Conservation (phyloP, 2,329 filamentous ascomycete species). For the Nigrograna mackinnonii region DNA sequence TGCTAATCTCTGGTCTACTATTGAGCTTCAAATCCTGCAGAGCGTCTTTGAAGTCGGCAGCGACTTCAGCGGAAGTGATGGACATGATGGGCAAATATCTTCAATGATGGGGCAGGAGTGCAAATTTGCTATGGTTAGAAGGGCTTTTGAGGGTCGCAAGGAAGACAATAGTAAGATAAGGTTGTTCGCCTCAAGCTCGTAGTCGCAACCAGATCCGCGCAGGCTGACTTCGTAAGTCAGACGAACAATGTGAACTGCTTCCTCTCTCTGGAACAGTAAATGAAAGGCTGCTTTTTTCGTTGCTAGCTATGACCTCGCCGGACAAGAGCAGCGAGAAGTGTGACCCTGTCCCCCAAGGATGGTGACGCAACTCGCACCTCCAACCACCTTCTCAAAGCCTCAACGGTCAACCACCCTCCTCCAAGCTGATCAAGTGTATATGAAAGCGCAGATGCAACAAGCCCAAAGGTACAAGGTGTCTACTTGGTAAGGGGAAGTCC, state of each 20-base stretch:
- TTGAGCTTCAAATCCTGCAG: slow-evolving; percentile 90
- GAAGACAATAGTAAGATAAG: slow-evolving; percentile 17
- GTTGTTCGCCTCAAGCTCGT: slow-evolving; percentile 26
- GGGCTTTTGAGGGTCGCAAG: slow-evolving; percentile 19
- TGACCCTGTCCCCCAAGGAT: too few relatives aligned
- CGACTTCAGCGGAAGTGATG: slow-evolving; percentile 78
- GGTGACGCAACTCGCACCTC: too few relatives aligned
- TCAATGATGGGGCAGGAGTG: slow-evolving; percentile 17
- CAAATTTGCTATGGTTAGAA: slow-evolving; percentile 26
- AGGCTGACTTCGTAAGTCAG: slow-evolving; percentile 30
- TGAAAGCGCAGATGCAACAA: too few relatives aligned
- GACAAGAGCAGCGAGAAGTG: slow-evolving; percentile 33
- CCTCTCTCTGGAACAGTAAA: slow-evolving; percentile 44
- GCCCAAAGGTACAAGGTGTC: too few relatives aligned
- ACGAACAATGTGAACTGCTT: slow-evolving; percentile 43
- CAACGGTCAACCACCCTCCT: too few relatives aligned
- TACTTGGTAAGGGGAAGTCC: too few relatives aligned
- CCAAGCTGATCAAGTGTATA: too few relatives aligned
- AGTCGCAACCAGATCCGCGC: slow-evolving; percentile 23
- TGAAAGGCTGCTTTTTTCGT: slow-evolving; percentile 48
- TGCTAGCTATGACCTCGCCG: slow-evolving; percentile 52
- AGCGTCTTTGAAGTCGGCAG: slow-evolving; percentile 91
- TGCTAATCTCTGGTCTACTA: slow-evolving; percentile 94
- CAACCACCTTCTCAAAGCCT: too few relatives aligned
- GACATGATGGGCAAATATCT: slow-evolving; percentile 60